Conservation (phyloP, 441 rosid species). For the Viola pubescens region DNA sequence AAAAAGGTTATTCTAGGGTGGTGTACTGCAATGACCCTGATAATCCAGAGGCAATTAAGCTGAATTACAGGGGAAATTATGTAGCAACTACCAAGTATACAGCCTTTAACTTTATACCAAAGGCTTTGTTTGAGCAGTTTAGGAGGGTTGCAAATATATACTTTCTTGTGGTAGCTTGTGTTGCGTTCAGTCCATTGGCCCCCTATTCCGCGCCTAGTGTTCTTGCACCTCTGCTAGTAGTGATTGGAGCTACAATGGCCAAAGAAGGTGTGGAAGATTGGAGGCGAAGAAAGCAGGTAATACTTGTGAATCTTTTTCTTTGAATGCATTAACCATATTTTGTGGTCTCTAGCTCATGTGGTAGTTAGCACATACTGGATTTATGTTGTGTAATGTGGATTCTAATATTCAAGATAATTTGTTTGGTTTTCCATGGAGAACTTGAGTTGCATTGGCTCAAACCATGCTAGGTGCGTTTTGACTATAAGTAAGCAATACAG, state of each 20-base stretch:
- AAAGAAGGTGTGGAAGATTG: constrained; percentile 93
- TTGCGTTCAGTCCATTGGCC: constrained; percentile 68
- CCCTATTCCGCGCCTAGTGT: constrained; percentile 72
- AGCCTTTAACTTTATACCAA: constrained; percentile 70
- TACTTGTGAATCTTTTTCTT: background rate
- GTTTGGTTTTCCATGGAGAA: background rate
- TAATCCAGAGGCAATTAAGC: constrained; percentile 44
- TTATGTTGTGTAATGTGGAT: background rate
- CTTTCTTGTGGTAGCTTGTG: constrained; percentile 68
- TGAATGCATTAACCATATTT: background rate
- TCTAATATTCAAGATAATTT: background rate
- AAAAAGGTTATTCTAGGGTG: constrained; percentile 67
- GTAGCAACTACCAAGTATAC: constrained; percentile 90
- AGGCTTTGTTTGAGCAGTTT: constrained; percentile 98
- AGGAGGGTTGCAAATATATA: constrained; percentile 90
- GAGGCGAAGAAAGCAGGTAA: constrained; percentile 73
- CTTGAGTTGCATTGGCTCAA: background rate
- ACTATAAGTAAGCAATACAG: background rate
- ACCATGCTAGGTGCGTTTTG: background rate
- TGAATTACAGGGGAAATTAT: constrained; percentile 61
- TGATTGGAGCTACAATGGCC: constrained; percentile 82
- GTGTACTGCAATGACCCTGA: constrained; percentile 87
- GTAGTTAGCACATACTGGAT: constrained; percentile 1
- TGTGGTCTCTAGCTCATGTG: background rate
- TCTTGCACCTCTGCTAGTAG: constrained; percentile 67